A percentile compares a stretch with the other conserved stretches of the same genome.
phyloP scores from a whole-genome alignment of 345 rosid species.

The Noccaea caerulescens region DNA sequence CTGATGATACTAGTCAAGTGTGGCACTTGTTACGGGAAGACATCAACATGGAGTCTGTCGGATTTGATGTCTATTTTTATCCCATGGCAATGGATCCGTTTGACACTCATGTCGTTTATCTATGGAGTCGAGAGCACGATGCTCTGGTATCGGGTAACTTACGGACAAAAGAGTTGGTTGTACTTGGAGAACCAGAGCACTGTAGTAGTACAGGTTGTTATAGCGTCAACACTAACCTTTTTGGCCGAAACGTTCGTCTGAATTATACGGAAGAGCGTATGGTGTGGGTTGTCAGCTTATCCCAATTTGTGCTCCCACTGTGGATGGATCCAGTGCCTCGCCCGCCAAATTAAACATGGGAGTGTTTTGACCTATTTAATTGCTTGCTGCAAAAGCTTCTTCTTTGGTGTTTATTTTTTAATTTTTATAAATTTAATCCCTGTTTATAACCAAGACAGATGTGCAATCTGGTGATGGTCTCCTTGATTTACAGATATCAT shows the following conservation, averaged over 20 bases:
- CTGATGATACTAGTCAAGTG: not conserved
- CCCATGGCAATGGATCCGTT: conserved; percentile 28
- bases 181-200: not conserved
- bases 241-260: too few species aligned
- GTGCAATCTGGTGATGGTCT: too few species aligned
- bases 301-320: conserved; percentile 13
- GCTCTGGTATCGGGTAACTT: not conserved
- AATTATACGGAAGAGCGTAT: not conserved
- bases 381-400: too few species aligned
- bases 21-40: conserved; percentile 13
- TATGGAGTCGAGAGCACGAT: not conserved
- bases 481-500: too few species aligned
- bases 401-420: too few species aligned
- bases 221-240: not conserved
- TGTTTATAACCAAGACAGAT: too few species aligned
- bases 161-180: not conserved
- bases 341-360: too few species aligned
- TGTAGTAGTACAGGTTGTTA: conserved; percentile 3
- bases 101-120: conserved; percentile 17
- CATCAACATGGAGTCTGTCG: not conserved
- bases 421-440: too few species aligned
- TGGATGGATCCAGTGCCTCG: conserved; percentile 22
- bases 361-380: too few species aligned
- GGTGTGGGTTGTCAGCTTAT: not conserved
- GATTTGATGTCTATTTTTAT: not conserved